Evolutionary conservation across 306 rosid species (phyloP).

Genomic region (Cucurbita ficifolia): DNA sequence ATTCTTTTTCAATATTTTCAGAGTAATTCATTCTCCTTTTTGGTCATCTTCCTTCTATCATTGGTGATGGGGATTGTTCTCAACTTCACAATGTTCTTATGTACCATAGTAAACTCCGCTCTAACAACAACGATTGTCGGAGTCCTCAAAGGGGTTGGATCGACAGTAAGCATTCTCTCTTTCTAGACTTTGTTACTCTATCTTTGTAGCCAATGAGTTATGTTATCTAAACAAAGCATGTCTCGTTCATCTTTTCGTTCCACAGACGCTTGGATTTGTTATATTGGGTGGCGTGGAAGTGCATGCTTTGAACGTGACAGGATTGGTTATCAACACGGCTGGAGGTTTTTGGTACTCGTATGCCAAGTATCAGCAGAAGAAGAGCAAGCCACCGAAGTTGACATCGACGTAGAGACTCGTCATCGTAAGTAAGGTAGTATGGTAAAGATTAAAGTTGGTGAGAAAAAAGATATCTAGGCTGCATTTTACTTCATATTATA

Average conservation of each 20-base stretch:
- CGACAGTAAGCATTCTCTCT: conserved; percentile 48
- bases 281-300: conserved; percentile 78
- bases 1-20: conserved; percentile 18
- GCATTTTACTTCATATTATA: neutral
- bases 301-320: conserved; percentile 67
- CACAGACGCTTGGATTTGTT: conserved; percentile 79
- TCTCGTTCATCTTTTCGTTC: neutral
- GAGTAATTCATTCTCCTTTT: conserved; percentile 70
- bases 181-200: neutral
- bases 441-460: neutral
- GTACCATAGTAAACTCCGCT: conserved; percentile 91
- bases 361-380: conserved; percentile 76
- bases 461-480: neutral
- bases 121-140: conserved; percentile 91
- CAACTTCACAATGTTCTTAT: conserved; percentile 95
- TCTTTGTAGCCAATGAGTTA: neutral
- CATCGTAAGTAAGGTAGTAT: conserved; percentile 28
- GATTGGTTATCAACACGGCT: conserved; percentile 78
- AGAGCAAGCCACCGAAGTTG: conserved; percentile 34
- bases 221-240: neutral
- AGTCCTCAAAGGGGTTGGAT: conserved; percentile 95
- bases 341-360: conserved; percentile 93
- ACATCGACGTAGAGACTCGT: conserved; percentile 38
- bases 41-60: conserved; percentile 58
- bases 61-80: conserved; percentile 85